These are phyloP conservation scores for Kodamaea suecica DNA, from an alignment of 1,139 yeast species.

Conservation along the genomic window DNA sequence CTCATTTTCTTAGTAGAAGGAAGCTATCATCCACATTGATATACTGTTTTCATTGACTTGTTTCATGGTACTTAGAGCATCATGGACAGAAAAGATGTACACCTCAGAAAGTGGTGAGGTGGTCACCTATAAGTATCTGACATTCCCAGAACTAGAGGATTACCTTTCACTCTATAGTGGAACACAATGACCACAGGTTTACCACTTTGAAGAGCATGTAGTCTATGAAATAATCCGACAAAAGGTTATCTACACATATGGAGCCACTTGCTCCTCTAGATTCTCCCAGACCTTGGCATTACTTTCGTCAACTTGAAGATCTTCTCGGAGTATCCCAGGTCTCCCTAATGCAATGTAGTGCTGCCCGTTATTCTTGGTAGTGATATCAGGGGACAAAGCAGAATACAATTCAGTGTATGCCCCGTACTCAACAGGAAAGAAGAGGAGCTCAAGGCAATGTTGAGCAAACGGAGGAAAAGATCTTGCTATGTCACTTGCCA, in stretches of 20 bases:
- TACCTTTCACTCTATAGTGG: too few species aligned
- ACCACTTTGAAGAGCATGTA: too few species aligned
- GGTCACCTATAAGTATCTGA: too few species aligned
- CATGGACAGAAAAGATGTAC: too few species aligned
- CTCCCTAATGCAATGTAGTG: slow-evolving; percentile 10
- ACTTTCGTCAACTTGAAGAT: slow-evolving; percentile 6
- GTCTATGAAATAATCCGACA: too few species aligned
- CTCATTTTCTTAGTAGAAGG: too few species aligned
- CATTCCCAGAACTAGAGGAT: too few species aligned
- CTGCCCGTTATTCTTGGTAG: slow-evolving; percentile 6
- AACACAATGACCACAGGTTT: too few species aligned
- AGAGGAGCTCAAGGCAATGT: neutral
- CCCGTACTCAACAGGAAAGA: slow-evolving; percentile 13
- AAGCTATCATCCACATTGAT: too few species aligned
- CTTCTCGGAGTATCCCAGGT: slow-evolving; percentile 8
- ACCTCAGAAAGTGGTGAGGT: too few species aligned
- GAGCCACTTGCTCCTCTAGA: slow-evolving; percentile 6
- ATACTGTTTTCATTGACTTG: too few species aligned
- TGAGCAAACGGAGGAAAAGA: slow-evolving; percentile 9
- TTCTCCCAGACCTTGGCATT: slow-evolving; percentile 9
- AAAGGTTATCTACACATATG: neutral
- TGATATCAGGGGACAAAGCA: slow-evolving; percentile 20
- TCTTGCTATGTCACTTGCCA: slow-evolving; percentile 42
- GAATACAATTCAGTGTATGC: slow-evolving; percentile 24
- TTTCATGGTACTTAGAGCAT: too few species aligned